Evolutionary conservation across 768 basidiomycete species (phyloP).

Genomic region (button mushroom (Agaricus bisporus)): DNA sequence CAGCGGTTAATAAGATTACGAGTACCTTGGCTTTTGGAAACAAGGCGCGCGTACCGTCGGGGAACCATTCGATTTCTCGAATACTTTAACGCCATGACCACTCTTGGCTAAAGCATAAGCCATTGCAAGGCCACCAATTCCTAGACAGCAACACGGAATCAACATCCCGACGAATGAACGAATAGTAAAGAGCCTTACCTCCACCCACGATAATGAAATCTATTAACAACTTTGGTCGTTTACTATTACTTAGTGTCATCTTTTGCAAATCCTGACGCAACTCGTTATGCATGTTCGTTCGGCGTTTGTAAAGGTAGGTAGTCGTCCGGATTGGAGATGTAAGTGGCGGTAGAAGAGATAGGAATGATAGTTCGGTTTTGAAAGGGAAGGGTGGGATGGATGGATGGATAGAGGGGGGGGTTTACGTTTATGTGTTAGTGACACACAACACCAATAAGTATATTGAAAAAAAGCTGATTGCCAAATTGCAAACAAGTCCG

Average conservation of each 20-base stretch:
- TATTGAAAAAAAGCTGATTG: not conserved
- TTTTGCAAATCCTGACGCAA: not conserved
- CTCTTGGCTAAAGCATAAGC: conserved; percentile 41
- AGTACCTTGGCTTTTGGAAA: not conserved
- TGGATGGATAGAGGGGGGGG: too few species aligned
- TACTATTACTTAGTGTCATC: not conserved
- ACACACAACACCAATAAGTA: too few species aligned
- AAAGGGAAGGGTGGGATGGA: too few species aligned
- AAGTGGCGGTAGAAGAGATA: too few species aligned
- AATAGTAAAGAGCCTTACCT: conserved; percentile 19
- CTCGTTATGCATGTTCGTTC: not conserved
- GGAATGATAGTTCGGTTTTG: too few species aligned
- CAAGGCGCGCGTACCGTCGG: conserved; percentile 22
- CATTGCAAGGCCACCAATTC: conserved; percentile 42
- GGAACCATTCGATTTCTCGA: conserved; percentile 31
- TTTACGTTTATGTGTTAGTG: too few species aligned
- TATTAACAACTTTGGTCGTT: conserved; percentile 11
- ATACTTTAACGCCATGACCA: conserved; percentile 45
- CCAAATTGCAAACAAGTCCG: too few species aligned
- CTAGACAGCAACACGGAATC: conserved; percentile 14
- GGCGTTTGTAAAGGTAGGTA: too few species aligned
- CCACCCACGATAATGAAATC: conserved; percentile 46
- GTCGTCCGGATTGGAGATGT: too few species aligned
- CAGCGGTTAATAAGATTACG: not conserved
- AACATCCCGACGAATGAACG: not conserved